Conservation (phyloP, 192 early-diverging fungal genomes). For the Pecoramyces ruminantium region DNA sequence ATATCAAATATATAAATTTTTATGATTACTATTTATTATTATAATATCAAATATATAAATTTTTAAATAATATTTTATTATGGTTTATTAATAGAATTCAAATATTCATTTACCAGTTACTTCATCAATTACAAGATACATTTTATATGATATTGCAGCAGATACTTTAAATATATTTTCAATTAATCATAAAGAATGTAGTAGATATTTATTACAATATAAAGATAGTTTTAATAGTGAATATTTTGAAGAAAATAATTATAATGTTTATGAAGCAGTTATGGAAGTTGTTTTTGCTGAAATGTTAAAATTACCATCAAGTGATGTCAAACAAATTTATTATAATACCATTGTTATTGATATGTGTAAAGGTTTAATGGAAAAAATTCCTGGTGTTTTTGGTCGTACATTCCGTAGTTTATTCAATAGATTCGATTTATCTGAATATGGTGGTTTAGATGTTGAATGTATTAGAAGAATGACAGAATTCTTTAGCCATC, state of each 20-base stretch:
- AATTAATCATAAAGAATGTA: constrained; percentile 84
- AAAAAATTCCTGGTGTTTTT: constrained; percentile 41
- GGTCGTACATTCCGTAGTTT: constrained; percentile 44
- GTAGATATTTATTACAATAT: constrained; percentile 52
- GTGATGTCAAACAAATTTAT: constrained; percentile 27
- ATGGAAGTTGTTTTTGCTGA: constrained; percentile 36
- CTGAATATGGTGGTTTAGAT: constrained; percentile 40
- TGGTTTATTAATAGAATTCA: not conserved
- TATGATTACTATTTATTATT: no score
- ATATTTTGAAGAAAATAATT: constrained; percentile 18
- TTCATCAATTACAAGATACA: constrained; percentile 21
- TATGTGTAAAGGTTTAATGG: constrained; percentile 31
- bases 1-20: no score
- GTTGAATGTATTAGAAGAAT: constrained; percentile 70
- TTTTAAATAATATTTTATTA: no score
- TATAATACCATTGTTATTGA: constrained; percentile 57
- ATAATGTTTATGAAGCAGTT: constrained; percentile 26
- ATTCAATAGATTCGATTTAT: constrained; percentile 37
- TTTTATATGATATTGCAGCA: constrained; percentile 61
- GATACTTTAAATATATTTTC: constrained; percentile 73
- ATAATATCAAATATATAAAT: no score
- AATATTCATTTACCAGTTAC: not conserved
- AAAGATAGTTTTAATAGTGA: constrained; percentile 8
- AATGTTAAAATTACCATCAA: constrained; percentile 37
- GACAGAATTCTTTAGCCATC: constrained; percentile 75